These are phyloP conservation scores for Pichia sporocuriosa DNA, from an alignment of 805 yeast genomes.

Conservation along the genomic window DNA sequence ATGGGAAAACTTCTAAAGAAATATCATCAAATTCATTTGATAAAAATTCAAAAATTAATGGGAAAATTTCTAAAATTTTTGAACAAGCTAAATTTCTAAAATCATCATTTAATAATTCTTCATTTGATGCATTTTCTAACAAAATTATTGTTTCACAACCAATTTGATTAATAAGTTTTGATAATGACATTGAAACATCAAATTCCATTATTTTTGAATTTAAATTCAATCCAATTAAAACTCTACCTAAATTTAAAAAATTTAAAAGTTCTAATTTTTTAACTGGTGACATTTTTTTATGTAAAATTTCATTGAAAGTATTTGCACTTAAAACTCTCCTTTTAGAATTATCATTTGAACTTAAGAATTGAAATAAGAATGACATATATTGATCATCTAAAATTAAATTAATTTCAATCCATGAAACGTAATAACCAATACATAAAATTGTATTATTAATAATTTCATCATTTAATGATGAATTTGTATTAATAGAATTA, in stretches of 20 bases:
- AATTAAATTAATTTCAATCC: conserved; percentile 83
- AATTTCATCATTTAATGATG: conserved; percentile 34
- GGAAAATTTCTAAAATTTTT: conserved; percentile 59
- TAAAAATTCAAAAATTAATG: conserved; percentile 63
- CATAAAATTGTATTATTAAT: conserved; percentile 53
- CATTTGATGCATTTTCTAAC: conserved; percentile 42
- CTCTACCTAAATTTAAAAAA: conserved; percentile 57
- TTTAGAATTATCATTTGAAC: conserved; percentile 25
- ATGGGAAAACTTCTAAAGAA: conserved; percentile 74
- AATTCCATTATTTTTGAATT: conserved; percentile 43
- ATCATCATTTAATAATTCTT: conserved; percentile 33
- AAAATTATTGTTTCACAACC: conserved; percentile 72
- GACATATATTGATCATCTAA: conserved; percentile 53
- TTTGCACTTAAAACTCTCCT: conserved; percentile 53
- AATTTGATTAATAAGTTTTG: conserved; percentile 65
- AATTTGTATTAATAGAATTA: too few species aligned
- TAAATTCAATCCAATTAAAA: conserved; percentile 35
- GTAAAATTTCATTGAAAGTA: conserved; percentile 46
- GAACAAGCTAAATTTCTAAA: conserved; percentile 32
- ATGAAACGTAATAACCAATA: conserved; percentile 81
- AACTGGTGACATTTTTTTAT: conserved; percentile 50
- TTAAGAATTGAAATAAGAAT: conserved; percentile 52
- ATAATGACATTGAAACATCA: conserved; percentile 65
- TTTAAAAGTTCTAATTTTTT: conserved; percentile 60
- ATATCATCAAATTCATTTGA: conserved; percentile 86